phyloP scores from a whole-genome alignment of 768 basidiomycete genomes.

The Dendrothele bispora region DNA sequence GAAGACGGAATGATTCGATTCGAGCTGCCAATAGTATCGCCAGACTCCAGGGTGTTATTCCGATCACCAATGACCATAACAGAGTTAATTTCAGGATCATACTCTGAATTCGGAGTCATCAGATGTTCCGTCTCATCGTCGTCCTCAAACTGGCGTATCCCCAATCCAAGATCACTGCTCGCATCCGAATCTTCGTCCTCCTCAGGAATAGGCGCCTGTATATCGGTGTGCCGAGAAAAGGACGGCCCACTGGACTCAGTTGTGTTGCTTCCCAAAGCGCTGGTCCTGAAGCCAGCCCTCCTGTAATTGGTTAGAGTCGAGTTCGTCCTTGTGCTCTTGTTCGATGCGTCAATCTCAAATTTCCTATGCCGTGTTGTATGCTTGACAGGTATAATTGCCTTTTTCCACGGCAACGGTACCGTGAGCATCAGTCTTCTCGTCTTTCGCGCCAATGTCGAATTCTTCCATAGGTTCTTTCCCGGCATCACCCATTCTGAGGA shows the following conservation, averaged over 20 bases:
- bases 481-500: not conserved
- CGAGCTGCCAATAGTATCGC: conserved; percentile 7
- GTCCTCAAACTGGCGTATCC: not conserved
- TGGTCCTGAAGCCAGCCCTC: conserved; percentile 4
- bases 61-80: not conserved
- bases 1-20: conserved; percentile 1
- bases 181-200: not conserved
- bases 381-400: conserved; percentile 15
- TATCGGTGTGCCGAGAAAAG: not conserved
- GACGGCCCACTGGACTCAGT: conserved; percentile 1
- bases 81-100: not conserved
- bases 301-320: conserved; percentile 8
- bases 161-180: not conserved
- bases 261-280: not conserved
- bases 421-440: not conserved
- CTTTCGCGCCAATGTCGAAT: conserved; percentile 1
- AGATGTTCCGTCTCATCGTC: not conserved
- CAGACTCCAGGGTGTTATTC: conserved; percentile 6
- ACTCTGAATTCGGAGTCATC: not conserved
- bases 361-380: conserved; percentile 1
- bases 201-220: not conserved
- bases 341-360: conserved; percentile 20
- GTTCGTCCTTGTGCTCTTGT: conserved; percentile 6
- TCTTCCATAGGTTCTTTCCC: conserved; percentile 7
- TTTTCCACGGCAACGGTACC: conserved; percentile 7